Conservation (phyloP, 352 stramenopile genomes). For the Phytopythium helicoides region DNA sequence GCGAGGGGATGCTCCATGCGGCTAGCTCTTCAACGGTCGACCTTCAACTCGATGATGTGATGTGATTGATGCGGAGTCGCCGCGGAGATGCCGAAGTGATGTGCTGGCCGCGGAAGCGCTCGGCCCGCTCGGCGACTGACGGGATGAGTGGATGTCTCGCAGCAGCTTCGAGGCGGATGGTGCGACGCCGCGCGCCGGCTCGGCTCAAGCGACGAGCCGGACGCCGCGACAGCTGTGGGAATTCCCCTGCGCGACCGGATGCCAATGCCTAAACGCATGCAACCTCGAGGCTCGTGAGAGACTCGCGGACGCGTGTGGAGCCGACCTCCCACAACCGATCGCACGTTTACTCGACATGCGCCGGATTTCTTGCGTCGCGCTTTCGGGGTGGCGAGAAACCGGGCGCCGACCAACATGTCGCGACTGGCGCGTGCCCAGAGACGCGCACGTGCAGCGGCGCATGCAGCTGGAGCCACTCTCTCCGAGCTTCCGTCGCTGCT, state of each 20-base stretch:
- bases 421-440: neutral
- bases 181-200: slow-evolving; percentile 3
- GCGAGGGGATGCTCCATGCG: slow-evolving; percentile 4
- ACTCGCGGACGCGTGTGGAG: neutral
- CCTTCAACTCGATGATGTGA: slow-evolving; percentile 6
- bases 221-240: neutral
- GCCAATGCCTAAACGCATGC: neutral
- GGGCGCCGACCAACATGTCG: slow-evolving; percentile 2
- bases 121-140: neutral
- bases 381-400: slow-evolving; percentile 1
- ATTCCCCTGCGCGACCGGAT: neutral
- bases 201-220: slow-evolving; percentile 2
- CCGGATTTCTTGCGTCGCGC: neutral
- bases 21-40: slow-evolving; percentile 2
- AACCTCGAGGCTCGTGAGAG: neutral
- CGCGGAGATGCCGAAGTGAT: slow-evolving; percentile 3
- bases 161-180: neutral
- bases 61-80: neutral
- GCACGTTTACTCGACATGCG: slow-evolving; percentile 2
- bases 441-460: too few relatives aligned
- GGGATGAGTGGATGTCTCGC: slow-evolving; percentile 5
- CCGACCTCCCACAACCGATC: neutral
- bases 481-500: too few relatives aligned
- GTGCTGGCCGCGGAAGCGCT: neutral
- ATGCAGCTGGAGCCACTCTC: too few relatives aligned